These are phyloP conservation scores for Globisporangium splendens DNA, from an alignment of 352 stramenopile species.

Conservation along the genomic window DNA sequence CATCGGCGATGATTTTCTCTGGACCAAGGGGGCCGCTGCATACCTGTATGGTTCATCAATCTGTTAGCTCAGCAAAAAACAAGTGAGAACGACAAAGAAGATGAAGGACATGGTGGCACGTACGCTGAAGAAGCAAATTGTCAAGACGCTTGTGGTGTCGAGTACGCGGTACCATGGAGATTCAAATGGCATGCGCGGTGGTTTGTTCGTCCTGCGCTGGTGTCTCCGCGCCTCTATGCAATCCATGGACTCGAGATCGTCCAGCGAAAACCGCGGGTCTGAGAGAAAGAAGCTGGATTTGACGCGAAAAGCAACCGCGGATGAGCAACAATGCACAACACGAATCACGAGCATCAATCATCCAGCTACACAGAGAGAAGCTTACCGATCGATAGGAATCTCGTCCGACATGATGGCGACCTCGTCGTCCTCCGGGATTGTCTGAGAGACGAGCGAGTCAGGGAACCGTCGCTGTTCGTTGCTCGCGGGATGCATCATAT, in stretches of 20 bases:
- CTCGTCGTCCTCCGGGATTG: slow-evolving; percentile 15
- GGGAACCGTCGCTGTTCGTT: not conserved
- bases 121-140: slow-evolving; percentile 22
- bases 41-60: slow-evolving; percentile 3
- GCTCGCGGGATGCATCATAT: slow-evolving; percentile 2
- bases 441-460: not conserved
- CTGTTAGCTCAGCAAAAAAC: not conserved
- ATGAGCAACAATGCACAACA: too few species aligned
- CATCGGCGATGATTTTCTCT: slow-evolving; percentile 19
- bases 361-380: too few species aligned
- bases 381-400: slow-evolving; percentile 6
- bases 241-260: slow-evolving; percentile 20
- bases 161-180: slow-evolving; percentile 12
- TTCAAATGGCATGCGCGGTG: slow-evolving; percentile 3
- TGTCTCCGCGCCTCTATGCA: slow-evolving; percentile 3
- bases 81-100: not conserved
- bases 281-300: slow-evolving; percentile 6
- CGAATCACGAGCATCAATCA: too few species aligned
- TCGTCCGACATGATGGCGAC: slow-evolving; percentile 20
- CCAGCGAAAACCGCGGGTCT: slow-evolving; percentile 8
- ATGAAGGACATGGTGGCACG: not conserved
- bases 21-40: slow-evolving; percentile 17
- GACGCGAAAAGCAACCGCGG: too few species aligned
- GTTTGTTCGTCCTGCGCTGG: slow-evolving; percentile 5
- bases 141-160: slow-evolving; percentile 9